phyloP scores from a whole-genome alignment of 768 basidiomycete genomes.

The Lactarius pseudohatsudake region DNA sequence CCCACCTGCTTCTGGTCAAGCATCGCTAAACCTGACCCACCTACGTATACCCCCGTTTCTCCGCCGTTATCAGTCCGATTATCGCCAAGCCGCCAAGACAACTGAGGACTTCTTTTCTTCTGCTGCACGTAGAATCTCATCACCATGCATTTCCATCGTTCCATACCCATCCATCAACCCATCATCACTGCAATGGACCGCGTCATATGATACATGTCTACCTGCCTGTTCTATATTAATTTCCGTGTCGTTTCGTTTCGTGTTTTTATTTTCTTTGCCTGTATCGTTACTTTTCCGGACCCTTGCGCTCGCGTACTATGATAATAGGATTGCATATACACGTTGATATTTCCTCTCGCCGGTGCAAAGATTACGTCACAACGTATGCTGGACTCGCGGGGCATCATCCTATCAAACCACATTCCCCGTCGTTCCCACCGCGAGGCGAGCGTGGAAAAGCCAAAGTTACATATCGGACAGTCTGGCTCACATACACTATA shows the following conservation, averaged over 20 bases:
- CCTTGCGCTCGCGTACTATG: neutral
- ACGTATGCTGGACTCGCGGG: neutral
- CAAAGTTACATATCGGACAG: neutral
- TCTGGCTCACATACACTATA: neutral
- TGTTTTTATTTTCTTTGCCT: neutral
- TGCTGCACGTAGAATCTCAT: neutral
- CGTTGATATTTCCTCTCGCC: neutral
- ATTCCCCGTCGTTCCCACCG: neutral
- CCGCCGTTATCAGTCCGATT: neutral
- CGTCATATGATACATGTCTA: neutral
- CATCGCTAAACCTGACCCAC: neutral
- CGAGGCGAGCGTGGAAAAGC: constrained; percentile 1
- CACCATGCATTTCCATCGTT: constrained; percentile 1
- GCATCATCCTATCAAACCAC: neutral
- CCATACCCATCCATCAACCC: constrained; percentile 1
- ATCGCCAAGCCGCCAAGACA: neutral
- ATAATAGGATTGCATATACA: neutral
- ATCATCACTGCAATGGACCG: neutral
- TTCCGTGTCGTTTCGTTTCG: neutral
- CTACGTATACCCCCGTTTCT: neutral
- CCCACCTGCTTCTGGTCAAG: neutral
- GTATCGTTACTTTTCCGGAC: neutral
- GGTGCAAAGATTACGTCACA: neutral
- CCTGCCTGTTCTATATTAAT: neutral
- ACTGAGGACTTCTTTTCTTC: neutral